phyloP scores from a whole-genome alignment of 1,139 yeast species.

The Hanseniaspora sp. region DNA sequence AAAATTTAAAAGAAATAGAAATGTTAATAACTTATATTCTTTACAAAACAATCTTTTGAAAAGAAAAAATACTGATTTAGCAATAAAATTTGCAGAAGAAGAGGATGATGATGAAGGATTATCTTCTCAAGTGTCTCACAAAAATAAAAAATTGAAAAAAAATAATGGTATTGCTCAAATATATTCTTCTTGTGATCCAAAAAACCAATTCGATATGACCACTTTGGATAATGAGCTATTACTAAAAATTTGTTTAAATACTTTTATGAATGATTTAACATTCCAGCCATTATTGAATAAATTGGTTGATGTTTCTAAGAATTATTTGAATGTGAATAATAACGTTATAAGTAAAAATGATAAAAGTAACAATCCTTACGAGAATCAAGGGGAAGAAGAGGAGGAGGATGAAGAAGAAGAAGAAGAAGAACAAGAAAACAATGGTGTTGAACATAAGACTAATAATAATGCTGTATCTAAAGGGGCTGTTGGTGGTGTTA shows the following conservation, averaged over 20 bases:
- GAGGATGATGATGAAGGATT: neutral
- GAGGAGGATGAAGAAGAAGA: conserved; percentile 27
- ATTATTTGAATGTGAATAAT: conserved; percentile 16
- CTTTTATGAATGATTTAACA: conserved; percentile 14
- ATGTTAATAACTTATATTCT: conserved; percentile 5
- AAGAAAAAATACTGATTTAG: conserved; percentile 11
- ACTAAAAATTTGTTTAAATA: conserved; percentile 14
- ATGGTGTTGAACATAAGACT: too few species aligned
- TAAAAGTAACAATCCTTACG: conserved; percentile 20
- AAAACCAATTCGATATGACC: conserved; percentile 12
- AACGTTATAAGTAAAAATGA: conserved; percentile 21
- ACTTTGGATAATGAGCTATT: conserved; percentile 2
- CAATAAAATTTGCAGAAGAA: neutral
- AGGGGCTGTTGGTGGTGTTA: conserved; percentile 12
- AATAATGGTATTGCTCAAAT: conserved; percentile 5
- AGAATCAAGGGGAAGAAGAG: conserved; percentile 21
- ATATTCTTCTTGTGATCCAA: conserved; percentile 2
- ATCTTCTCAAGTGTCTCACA: neutral
- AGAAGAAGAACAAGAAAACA: conserved; percentile 5
- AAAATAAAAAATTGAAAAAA: conserved; percentile 1
- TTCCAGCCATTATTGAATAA: conserved; percentile 7
- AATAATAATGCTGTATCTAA: too few species aligned
- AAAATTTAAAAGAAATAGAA: conserved; percentile 17
- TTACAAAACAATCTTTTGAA: conserved; percentile 13
- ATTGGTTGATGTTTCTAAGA: conserved; percentile 15